phyloP scores from a whole-genome alignment of 768 basidiomycete species.

The Daedalea quercina region DNA sequence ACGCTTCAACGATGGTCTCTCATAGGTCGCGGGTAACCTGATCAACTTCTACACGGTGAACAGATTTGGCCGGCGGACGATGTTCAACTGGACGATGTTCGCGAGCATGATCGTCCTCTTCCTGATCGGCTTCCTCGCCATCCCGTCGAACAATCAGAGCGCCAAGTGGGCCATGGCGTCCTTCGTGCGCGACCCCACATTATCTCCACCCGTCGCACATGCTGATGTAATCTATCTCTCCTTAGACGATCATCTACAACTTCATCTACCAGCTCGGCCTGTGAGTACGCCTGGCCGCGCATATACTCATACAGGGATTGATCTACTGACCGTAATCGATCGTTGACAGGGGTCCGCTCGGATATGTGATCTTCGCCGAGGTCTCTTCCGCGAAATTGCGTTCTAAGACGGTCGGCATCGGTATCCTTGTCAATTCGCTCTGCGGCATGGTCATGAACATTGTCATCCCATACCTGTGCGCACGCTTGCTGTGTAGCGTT shows the following conservation, averaged over 20 bases:
- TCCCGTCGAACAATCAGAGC: not conserved
- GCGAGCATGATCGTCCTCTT: not conserved
- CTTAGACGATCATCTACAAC: conserved; percentile 3
- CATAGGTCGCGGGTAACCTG: conserved; percentile 1
- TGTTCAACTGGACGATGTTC: conserved; percentile 5
- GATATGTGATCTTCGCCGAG: conserved; percentile 3
- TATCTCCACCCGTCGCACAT: not conserved
- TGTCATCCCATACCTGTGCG: conserved; percentile 1
- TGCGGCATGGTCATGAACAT: conserved; percentile 6
- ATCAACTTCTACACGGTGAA: conserved; percentile 5
- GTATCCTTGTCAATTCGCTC: conserved; percentile 3
- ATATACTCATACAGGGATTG: too few relatives aligned
- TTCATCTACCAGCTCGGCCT: conserved; percentile 3
- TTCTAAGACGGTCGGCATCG: conserved; percentile 4
- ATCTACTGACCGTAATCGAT: not conserved
- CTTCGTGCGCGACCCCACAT: not conserved
- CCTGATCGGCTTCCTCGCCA: conserved; percentile 2
- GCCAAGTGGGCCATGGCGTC: conserved; percentile 2
- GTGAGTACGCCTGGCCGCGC: not conserved
- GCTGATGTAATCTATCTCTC: not conserved
- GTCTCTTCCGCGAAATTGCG: conserved; percentile 3
- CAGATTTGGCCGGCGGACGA: not conserved
- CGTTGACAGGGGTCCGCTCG: not conserved
- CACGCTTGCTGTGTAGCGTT: not conserved
- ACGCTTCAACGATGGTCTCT: too few relatives aligned